phyloP scores from a whole-genome alignment of 2,329 filamentous ascomycete species.

The Myrmaecium sp. region DNA sequence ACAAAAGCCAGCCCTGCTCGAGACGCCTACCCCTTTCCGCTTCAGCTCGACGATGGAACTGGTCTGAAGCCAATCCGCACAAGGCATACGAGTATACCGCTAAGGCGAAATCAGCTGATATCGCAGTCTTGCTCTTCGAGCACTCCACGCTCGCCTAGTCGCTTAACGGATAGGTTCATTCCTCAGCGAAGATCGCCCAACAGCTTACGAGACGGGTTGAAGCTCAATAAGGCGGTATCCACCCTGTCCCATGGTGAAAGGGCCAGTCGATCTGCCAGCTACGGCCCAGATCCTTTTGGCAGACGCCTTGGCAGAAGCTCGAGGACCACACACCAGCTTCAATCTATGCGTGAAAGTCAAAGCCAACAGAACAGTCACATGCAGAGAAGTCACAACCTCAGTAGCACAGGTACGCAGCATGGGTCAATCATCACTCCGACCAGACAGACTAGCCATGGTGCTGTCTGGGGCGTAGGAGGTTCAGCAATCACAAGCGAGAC shows the following conservation, averaged over 20 bases:
- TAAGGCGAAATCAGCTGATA: constrained; percentile 17
- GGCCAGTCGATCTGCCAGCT: constrained; percentile 25
- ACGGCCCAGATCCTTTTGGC: constrained; percentile 36
- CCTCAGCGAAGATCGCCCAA: constrained; percentile 26
- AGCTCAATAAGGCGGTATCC: constrained; percentile 31
- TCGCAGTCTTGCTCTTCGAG: constrained; percentile 10
- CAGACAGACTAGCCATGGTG: constrained; percentile 44
- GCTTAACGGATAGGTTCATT: constrained; percentile 42
- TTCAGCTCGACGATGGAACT: constrained; percentile 1
- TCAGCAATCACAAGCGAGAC: constrained; percentile 38
- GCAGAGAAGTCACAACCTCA: too few species aligned
- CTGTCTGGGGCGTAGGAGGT: constrained; percentile 67
- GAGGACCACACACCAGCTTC: constrained; percentile 16
- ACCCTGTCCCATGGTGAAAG: constrained; percentile 31
- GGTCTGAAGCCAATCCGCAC: constrained; percentile 4
- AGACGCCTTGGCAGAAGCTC: constrained; percentile 19
- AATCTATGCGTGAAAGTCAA: constrained; percentile 16
- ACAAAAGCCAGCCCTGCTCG: neutral
- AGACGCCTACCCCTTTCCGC: constrained; percentile 8
- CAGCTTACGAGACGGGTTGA: constrained; percentile 31
- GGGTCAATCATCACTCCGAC: too few species aligned
- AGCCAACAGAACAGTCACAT: too few species aligned
- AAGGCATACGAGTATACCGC: constrained; percentile 10
- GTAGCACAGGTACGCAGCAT: too few species aligned
- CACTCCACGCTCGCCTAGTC: constrained; percentile 9